Evolutionary conservation across 2,329 filamentous ascomycete genomes (phyloP), one percentile per base, ranked within the genome.

Genomic region (Colletotrichum sp.): DNA sequence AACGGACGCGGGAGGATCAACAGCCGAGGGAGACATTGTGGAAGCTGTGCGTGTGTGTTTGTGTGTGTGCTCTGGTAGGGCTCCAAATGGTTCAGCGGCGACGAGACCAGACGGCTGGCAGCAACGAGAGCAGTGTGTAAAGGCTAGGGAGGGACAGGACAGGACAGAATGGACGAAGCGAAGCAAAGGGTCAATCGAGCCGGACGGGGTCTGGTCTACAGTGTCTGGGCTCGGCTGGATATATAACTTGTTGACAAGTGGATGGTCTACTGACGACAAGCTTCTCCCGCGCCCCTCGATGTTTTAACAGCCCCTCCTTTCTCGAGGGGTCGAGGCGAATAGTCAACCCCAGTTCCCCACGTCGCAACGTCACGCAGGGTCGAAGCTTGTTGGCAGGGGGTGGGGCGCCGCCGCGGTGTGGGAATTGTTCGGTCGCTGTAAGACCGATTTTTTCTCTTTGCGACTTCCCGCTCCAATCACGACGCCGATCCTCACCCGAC

Each of bases 1-100:
- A 67, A 76, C 67, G 16, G 75, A 67, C 7, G 77, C 77, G 71
- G 80, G 75, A 69, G 76, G 38, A 52, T 84, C 82, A 73, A 81
- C 79, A 73, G 81, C 82, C 62, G 82, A 83, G 73, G 84, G 84
- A 71, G 81, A 82, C 84, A 85, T 85, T 69, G 67, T 80, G 74
- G 72, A 9, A 58, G 21, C 55, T 28, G 55, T 21, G 28, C 36
- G 64, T 67, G 69, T 34, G 58, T 59, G 56, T 66, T n/a, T 58
- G 32, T 48, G 61, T 61, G 61, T 61, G 61, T 30, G 62, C n/a
- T 32, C 32, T 21, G 26, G 28, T 32, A 73, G 69, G 32, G 38
- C 68, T 63, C 16, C 6, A n/a, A 34, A 52, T 28, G 4, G 21
- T n/a, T 14, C 32, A 30, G 10, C 58, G 48, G 56, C 65, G 43